phyloP scores from a whole-genome alignment of 2,329 filamentous ascomycete species.

The Botryotinia calthae region DNA sequence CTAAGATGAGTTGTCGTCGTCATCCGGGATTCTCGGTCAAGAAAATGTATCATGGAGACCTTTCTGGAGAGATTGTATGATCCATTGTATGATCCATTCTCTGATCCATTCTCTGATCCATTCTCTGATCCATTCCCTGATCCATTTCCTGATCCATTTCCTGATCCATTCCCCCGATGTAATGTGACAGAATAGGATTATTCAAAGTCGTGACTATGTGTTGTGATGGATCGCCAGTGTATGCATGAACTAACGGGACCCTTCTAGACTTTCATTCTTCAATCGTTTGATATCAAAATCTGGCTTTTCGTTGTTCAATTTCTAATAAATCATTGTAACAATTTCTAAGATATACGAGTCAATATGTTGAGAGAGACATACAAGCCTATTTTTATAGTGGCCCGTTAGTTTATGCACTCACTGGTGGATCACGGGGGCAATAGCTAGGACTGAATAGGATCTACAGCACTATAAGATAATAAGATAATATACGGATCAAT shows the following conservation, averaged over 20 bases:
- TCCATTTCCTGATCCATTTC: neutral
- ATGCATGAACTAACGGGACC: too few relatives aligned
- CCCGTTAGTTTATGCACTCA: too few relatives aligned
- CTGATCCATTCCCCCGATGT: neutral
- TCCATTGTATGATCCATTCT: too few relatives aligned
- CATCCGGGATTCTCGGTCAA: neutral
- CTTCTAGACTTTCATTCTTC: too few relatives aligned
- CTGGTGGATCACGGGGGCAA: neutral
- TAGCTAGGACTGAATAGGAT: neutral
- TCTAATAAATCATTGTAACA: too few relatives aligned
- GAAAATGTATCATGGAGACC: neutral
- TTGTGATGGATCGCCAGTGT: neutral
- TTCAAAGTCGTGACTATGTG: neutral
- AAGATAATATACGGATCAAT: neutral
- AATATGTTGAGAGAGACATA: too few relatives aligned
- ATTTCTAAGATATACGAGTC: too few relatives aligned
- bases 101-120: neutral
- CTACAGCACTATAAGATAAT: neutral
- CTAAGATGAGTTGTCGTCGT: neutral
- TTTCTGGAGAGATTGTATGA: neutral
- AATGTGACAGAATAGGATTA: conserved; percentile 1
- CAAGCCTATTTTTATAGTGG: too few relatives aligned
- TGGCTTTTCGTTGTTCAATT: too few relatives aligned
- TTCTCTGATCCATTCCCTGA: too few relatives aligned
- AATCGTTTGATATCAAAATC: too few relatives aligned